These are phyloP conservation scores for Dendrobium huoshanense DNA, from an alignment of 106 monocot genomes.

Conservation along the genomic window DNA sequence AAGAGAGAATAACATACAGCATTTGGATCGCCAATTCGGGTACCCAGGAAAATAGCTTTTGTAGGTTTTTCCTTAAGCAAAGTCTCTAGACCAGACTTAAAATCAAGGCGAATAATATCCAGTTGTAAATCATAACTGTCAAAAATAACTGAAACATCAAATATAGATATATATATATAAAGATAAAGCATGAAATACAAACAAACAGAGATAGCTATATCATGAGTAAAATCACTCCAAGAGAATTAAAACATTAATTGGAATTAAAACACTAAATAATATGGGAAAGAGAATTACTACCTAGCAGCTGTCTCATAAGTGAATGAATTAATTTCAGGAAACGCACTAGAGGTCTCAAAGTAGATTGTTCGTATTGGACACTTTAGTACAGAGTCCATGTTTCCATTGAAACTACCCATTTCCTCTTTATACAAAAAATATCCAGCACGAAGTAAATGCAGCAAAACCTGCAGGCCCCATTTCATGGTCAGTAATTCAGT, in stretches of 20 bases:
- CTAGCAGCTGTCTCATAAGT: conserved; percentile 71
- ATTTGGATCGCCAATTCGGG: conserved; percentile 99
- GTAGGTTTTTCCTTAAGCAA: conserved; percentile 67
- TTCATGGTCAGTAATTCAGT: conserved; percentile 3
- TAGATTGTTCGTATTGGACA: conserved; percentile 89
- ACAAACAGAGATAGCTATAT: neutral
- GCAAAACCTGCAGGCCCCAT: conserved; percentile 62
- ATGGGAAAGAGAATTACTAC: conserved; percentile 34
- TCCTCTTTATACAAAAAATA: conserved; percentile 56
- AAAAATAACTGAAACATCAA: conserved; percentile 7
- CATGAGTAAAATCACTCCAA: neutral
- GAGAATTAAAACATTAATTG: neutral
- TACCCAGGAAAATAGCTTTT: conserved; percentile 96
- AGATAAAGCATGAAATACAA: neutral
- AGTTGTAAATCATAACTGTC: conserved; percentile 82
- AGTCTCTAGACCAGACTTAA: conserved; percentile 85
- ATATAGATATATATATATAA: neutral
- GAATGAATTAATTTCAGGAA: conserved; percentile 93
- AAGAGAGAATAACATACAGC: conserved; percentile 46
- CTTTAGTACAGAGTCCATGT: conserved; percentile 17
- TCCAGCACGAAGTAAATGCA: conserved; percentile 91
- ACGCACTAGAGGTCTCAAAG: conserved; percentile 82
- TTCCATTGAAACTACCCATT: conserved; percentile 15
- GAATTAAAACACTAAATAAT: neutral
- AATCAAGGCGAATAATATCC: conserved; percentile 82